A percentile compares a stretch with the other conserved stretches of the same genome.
These are phyloP conservation scores for Phytophthora multivora DNA, from an alignment of 352 stramenopile species.

Conservation along the genomic window DNA sequence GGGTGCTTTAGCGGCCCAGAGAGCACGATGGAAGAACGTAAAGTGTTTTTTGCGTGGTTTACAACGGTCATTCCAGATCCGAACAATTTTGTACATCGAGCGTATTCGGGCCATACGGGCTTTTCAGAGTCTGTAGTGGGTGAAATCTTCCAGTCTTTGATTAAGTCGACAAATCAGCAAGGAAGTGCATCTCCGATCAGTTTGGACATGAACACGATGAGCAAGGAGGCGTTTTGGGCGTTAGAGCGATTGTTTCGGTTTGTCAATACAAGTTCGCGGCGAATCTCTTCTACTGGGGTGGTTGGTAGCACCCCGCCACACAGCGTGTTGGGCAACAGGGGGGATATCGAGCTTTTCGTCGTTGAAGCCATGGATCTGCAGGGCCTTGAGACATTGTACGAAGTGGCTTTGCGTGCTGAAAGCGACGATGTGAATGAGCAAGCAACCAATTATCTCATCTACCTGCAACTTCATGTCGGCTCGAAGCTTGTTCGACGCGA, in stretches of 20 bases:
- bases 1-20: conserved; percentile 49
- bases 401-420: conserved; percentile 48
- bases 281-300: conserved; percentile 42
- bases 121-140: conserved; percentile 54
- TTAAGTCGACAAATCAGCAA: conserved; percentile 21
- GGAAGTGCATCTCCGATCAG: conserved; percentile 31
- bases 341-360: conserved; percentile 42
- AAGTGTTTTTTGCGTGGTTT: conserved; percentile 84
- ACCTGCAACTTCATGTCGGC: conserved; percentile 69
- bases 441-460: conserved; percentile 74
- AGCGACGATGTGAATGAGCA: conserved; percentile 51
- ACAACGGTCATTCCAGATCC: conserved; percentile 64
- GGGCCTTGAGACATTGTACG: conserved; percentile 65
- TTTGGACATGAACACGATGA: conserved; percentile 58
- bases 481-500: conserved; percentile 73
- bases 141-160: conserved; percentile 59
- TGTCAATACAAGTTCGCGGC: conserved; percentile 55
- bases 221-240: conserved; percentile 57
- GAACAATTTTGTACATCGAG: conserved; percentile 73
- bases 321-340: conserved; percentile 15
- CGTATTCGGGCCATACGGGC: conserved; percentile 62
- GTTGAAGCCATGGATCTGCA: conserved; percentile 67
- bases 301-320: conserved; percentile 19
- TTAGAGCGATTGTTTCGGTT: conserved; percentile 69
- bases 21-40: conserved; percentile 39